These are phyloP conservation scores for Dimargaris cristalligena DNA, from an alignment of 192 early-diverging fungal species.

Conservation along the genomic window DNA sequence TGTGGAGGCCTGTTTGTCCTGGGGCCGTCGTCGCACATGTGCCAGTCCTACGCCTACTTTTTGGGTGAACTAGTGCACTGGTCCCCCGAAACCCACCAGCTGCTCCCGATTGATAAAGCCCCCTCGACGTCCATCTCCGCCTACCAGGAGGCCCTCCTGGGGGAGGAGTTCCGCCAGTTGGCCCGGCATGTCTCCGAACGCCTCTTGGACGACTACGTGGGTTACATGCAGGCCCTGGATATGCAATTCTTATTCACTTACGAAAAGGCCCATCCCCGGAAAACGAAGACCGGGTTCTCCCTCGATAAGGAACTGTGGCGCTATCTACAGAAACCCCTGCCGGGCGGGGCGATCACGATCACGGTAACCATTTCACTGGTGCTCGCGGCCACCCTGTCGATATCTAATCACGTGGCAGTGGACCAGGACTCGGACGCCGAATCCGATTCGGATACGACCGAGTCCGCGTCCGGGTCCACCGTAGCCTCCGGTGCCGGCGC, in stretches of 20 bases:
- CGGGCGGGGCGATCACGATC: neutral
- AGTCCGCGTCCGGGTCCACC: too few relatives aligned
- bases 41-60: neutral
- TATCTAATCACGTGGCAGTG: neutral
- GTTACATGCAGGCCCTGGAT: neutral
- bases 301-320: neutral
- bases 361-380: neutral
- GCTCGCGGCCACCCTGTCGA: constrained; percentile 7
- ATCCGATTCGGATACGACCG: neutral
- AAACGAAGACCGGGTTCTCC: neutral
- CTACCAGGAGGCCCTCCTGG: neutral
- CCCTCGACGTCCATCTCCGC: neutral
- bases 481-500: too few relatives aligned
- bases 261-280: neutral
- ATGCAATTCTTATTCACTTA: neutral
- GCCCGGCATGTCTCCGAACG: neutral
- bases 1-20: constrained; percentile 6
- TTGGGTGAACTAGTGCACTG: neutral
- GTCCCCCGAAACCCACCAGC: neutral
- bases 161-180: neutral
- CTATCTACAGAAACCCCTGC: neutral
- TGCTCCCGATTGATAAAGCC: neutral
- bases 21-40: neutral
- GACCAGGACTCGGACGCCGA: constrained; percentile 5
- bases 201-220: neutral